Evolutionary conservation across 1,139 yeast species (phyloP).

Genomic region (Diutina ranongensis): DNA sequence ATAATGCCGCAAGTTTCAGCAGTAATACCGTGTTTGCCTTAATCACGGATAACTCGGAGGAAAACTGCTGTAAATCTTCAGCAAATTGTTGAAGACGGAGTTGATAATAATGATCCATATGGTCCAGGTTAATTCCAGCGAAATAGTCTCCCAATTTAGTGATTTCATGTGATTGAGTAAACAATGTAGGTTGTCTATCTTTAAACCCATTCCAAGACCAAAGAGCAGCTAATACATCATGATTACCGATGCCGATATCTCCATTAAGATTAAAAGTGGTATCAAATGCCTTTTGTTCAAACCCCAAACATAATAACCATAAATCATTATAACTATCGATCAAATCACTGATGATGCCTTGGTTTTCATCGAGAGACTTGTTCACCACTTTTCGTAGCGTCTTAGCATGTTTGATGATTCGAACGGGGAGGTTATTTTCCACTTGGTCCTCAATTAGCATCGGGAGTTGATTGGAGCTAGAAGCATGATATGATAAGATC

Average conservation of each 20-base stretch:
- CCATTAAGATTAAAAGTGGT: not conserved
- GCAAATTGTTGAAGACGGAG: not conserved
- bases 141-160: not conserved
- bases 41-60: not conserved
- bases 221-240: not conserved
- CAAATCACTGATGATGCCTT: constrained; percentile 7
- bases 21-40: not conserved
- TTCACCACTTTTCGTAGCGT: constrained; percentile 7
- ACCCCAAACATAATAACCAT: constrained; percentile 10
- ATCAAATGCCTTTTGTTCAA: constrained; percentile 5
- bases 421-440: constrained; percentile 4
- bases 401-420: constrained; percentile 1
- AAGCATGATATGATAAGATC: constrained; percentile 10
- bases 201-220: constrained; percentile 1
- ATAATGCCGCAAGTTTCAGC: not conserved
- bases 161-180: not conserved
- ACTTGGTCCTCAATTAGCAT: constrained; percentile 8
- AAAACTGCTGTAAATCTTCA: not conserved
- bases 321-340: constrained; percentile 9
- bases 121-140: not conserved
- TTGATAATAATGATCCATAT: not conserved
- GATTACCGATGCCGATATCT: not conserved
- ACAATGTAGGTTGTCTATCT: not conserved
- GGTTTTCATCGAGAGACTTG: constrained; percentile 5
- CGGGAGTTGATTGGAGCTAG: constrained; percentile 9